Evolutionary conservation across 202 grass and related monocot genomes (phyloP).

Genomic region (Carex arenaria): DNA sequence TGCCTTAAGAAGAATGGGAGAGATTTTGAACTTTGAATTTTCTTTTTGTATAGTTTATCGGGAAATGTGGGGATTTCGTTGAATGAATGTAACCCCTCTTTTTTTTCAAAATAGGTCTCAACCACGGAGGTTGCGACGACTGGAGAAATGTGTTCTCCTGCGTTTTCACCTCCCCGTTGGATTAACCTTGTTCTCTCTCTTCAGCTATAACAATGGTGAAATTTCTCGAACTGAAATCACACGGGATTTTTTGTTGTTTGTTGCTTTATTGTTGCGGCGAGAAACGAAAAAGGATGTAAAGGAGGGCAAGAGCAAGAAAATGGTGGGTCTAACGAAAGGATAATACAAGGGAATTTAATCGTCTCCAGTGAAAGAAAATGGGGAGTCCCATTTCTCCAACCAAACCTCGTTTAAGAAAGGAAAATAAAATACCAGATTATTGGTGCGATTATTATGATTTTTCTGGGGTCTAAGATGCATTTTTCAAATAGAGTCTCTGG

Average conservation of each 20-base stretch:
- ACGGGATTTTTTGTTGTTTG: slow-evolving; percentile 14
- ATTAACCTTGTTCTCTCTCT: background rate
- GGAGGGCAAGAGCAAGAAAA: background rate
- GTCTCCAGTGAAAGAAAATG: background rate
- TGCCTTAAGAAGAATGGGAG: background rate
- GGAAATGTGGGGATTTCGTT: background rate
- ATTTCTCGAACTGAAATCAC: slow-evolving; percentile 6
- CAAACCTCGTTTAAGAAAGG: background rate
- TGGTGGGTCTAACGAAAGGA: background rate
- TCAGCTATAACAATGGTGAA: slow-evolving; percentile 13
- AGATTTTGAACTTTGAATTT: slow-evolving; percentile 22
- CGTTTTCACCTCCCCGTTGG: slow-evolving; percentile 4
- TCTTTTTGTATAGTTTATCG: slow-evolving; percentile 4
- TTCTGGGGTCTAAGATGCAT: background rate
- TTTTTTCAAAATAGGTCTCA: background rate
- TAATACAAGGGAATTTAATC: background rate
- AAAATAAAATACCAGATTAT: background rate
- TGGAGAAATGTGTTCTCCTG: slow-evolving; percentile 13
- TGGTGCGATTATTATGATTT: background rate
- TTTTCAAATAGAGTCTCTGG: background rate
- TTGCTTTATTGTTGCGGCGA: slow-evolving; percentile 17
- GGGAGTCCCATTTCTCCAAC: background rate
- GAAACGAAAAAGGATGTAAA: background rate
- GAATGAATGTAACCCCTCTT: background rate
- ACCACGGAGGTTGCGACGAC: slow-evolving; percentile 14